phyloP scores from a whole-genome alignment of 2,329 filamentous ascomycete genomes.

The Ophiognomonia clavigignenti-juglandacearum region DNA sequence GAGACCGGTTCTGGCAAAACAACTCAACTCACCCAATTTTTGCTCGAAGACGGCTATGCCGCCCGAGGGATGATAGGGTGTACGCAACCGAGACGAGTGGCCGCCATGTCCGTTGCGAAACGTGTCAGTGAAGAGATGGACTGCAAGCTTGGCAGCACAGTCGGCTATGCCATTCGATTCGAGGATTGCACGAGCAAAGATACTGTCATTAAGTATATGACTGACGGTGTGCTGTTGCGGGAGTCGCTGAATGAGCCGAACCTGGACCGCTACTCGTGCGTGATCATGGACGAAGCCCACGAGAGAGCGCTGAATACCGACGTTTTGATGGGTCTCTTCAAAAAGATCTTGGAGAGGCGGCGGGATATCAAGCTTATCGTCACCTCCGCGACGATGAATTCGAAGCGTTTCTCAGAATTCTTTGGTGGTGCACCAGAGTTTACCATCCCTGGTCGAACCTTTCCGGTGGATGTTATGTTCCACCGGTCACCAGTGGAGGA shows the following conservation, averaged over 20 bases:
- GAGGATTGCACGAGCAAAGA: constrained; percentile 97
- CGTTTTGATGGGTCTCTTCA: constrained; percentile 94
- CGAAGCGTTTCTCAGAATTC: constrained; percentile 92
- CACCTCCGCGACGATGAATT: constrained; percentile 97
- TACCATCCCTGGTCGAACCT: constrained; percentile 90
- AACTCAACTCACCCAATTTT: constrained; percentile 92
- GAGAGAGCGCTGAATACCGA: constrained; percentile 95
- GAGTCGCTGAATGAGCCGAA: constrained; percentile 92
- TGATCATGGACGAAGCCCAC: constrained; percentile 99
- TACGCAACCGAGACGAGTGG: constrained; percentile 92
- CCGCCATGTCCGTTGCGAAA: constrained; percentile 98
- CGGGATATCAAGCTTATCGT: constrained; percentile 94
- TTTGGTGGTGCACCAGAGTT: constrained; percentile 96
- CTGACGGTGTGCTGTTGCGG: constrained; percentile 87
- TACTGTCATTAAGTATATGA: constrained; percentile 98
- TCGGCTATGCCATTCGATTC: constrained; percentile 96
- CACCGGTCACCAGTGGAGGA: constrained; percentile 93
- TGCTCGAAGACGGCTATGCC: constrained; percentile 92
- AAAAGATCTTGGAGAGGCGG: constrained; percentile 87
- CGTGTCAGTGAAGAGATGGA: constrained; percentile 99
- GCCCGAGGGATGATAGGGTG: constrained; percentile 88
- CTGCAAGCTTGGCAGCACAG: constrained; percentile 76
- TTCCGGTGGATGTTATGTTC: constrained; percentile 95
- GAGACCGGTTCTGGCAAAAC: constrained; percentile 98
- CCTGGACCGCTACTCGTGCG: constrained; percentile 91